Evolutionary conservation across 805 yeast genomes (phyloP).

Genomic region (Yarrowia sp.): DNA sequence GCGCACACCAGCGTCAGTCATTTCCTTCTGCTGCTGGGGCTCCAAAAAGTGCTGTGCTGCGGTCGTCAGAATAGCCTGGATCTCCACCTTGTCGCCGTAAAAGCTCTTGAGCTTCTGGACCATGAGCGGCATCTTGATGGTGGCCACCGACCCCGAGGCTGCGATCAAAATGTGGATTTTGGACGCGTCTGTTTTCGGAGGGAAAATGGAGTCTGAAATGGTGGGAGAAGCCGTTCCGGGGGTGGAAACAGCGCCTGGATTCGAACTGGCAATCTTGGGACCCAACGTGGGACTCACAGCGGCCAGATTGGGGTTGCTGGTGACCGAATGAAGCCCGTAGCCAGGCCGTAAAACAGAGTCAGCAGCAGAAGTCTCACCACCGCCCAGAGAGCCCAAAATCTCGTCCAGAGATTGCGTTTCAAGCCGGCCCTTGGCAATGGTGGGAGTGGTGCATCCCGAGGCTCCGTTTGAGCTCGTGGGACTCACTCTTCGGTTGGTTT

Average conservation of each 20-base stretch:
- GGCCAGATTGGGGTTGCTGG: not conserved
- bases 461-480: conserved; percentile 5
- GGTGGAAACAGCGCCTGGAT: not conserved
- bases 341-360: not conserved
- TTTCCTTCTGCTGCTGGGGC: not conserved
- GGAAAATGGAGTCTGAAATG: not conserved
- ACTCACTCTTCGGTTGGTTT: not conserved
- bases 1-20: conserved; percentile 45
- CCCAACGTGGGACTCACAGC: not conserved
- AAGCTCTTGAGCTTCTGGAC: conserved; percentile 80
- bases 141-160: conserved; percentile 95
- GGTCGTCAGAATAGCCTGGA: conserved; percentile 75
- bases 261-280: not conserved
- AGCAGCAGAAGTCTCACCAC: too few relatives aligned
- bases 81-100: conserved; percentile 72
- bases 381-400: conserved; percentile 4
- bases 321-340: not conserved
- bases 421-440: not conserved
- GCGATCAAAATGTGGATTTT: conserved; percentile 86
- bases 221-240: not conserved
- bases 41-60: conserved; percentile 37
- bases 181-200: conserved; percentile 17
- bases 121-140: conserved; percentile 86
- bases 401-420: conserved; percentile 12
- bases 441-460: conserved; percentile 10